Evolutionary conservation across 106 monocot genomes (phyloP).

Genomic region (Platanthera zijinensis): DNA sequence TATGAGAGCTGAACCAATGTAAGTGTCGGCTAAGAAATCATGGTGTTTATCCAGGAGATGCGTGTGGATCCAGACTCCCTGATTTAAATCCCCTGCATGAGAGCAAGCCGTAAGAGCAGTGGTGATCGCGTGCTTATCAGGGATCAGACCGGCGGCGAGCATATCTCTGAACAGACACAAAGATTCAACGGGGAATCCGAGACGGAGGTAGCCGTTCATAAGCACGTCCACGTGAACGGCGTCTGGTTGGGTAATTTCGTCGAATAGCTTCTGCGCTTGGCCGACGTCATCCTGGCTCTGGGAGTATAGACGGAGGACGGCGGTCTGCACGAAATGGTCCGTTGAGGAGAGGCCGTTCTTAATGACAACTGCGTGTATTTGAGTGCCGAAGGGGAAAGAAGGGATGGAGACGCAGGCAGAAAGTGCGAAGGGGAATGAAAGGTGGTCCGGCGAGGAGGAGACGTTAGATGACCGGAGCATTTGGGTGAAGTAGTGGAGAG

Average conservation of each 20-base stretch:
- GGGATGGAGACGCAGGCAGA: conserved; percentile 19
- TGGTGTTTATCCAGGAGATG: conserved; percentile 9
- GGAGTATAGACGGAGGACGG: conserved; percentile 35
- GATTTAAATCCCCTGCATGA: conserved; percentile 31
- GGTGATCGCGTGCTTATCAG: conserved; percentile 33
- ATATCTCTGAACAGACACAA: conserved; percentile 22
- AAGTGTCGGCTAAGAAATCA: conserved; percentile 12
- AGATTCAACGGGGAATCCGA: conserved; percentile 12
- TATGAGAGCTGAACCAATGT: conserved; percentile 41
- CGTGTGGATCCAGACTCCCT: conserved; percentile 41
- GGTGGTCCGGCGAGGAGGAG: conserved; percentile 32
- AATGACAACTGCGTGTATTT: conserved; percentile 38
- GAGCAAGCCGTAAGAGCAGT: conserved; percentile 54
- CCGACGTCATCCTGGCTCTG: neutral
- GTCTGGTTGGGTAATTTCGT: conserved; percentile 33
- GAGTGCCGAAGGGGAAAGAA: conserved; percentile 22
- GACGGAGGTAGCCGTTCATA: conserved; percentile 38
- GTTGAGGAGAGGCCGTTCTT: conserved; percentile 36
- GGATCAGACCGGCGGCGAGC: conserved; percentile 4
- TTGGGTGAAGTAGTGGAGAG: conserved; percentile 20
- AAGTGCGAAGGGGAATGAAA: conserved; percentile 52
- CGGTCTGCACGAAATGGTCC: conserved; percentile 56
- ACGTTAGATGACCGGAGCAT: conserved; percentile 1
- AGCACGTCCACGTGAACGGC: conserved; percentile 55
- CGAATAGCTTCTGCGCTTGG: conserved; percentile 33